Base-by-base conservation (phyloP, 108 stramenopile genomes). In the Cyclotella atomus region DNA sequence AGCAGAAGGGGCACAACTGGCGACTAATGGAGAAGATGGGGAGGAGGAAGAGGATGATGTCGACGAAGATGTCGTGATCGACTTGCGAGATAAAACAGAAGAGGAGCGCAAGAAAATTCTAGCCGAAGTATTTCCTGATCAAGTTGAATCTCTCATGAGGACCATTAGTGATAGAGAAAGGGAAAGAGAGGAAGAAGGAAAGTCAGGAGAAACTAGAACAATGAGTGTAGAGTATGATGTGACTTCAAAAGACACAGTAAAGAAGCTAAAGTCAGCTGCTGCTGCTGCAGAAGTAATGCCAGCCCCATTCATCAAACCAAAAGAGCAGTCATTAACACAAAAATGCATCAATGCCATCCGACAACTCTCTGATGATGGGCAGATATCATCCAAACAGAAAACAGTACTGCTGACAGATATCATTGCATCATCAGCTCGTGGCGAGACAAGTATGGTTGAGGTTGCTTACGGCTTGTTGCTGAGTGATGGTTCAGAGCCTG, bases 331-430 rank as follows among this genome's bases (percentile, higher is more conserved):
- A 7, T 19, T 78, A 14, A 86, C 89, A 29, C 86, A 88, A 59
- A 76, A 59, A 27, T 94, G 93, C 65, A 89, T 94, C 43, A 69
- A 66, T 32, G 76, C 87, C 7, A 80, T 94, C n/a, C 85, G 90
- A 60, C 81, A 84, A 46, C 80, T 94, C 41, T 67, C 83, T 0
- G 77, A 79, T 25, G 59, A 87, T 24, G 93, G 93, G 6, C 43
- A 76, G 15, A 83, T 94, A 21, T 94, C 93, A 25, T 70, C 79
- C 5, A 88, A 88, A 61, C 93, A 94, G 56, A 94, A 94, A 67
- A 75, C 89, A 34, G 87, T 87, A 17, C 62, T 94, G 65, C 64
- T 94, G 65, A 94, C 93, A 9, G 90, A 94, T 68, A 94, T 94
- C 36, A 94, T 94, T 46, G 84, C 87, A 38, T 88, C 85, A 29